Base-by-base conservation (phyloP, 495 filamentous ascomycete species). In the Hypoxylon crocopeplum region DNA sequence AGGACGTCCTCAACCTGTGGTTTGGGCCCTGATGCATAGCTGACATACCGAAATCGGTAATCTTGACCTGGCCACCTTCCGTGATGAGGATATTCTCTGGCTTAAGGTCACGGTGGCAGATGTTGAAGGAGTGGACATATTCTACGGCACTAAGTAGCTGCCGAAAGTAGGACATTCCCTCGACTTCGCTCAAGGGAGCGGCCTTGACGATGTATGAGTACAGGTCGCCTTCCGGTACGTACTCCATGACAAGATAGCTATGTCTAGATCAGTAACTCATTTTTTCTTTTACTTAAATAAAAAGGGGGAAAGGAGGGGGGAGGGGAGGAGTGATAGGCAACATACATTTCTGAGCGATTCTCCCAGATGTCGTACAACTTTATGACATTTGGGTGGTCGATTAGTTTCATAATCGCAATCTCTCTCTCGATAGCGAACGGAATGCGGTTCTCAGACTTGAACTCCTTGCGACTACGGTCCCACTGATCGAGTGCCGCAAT, bases 41-140 rank as follows among this genome's bases (percentile, higher is more conserved):
- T 13, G 95, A 94, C 92, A 99, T 96, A 13, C 94, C 93, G 71
- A 98, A 99, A 71, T 99, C 94, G 25, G 91, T 93, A 30, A 99
- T 84, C 72, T 98, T 98, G 71, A 97, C 81, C 37, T 89, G 85
- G 17, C 80, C 79, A 10, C 85, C 72, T 5, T 71, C 72, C 52
- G 92, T 90, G 21, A 99, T 72, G 12, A 99, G 78, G 32, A 98
- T 97, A 64, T 99, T 99, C 74, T 99, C 94, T 0, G 92, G 94
- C 75, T 99, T 99, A 25, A 99, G 76, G 58, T 99, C 94, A 20
- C 94, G 88, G 67, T 99, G 94, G 71, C 92, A 95, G 55, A 99
- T 96, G 63, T 90, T 88, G 76, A 97, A 88, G 4, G 88, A 84
- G 72, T 99, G 95, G 61, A 91, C 93, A 74, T 95, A 97, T 6